Evolutionary conservation across 108 stramenopile species (phyloP).

Genomic region (Nitzschia sp.): DNA sequence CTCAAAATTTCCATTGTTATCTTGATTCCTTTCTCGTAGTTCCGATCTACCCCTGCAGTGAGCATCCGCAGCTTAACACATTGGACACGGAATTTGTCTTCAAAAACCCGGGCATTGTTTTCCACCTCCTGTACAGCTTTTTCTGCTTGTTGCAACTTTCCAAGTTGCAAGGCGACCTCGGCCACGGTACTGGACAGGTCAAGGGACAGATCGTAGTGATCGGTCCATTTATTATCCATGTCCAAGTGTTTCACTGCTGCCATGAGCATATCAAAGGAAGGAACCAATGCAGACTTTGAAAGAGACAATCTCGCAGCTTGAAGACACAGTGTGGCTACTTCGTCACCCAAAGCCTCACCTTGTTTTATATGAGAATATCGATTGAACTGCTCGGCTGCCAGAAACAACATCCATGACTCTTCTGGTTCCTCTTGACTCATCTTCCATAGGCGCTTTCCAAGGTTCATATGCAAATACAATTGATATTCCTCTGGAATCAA

Average conservation of each 20-base stretch:
- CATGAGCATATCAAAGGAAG: slow-evolving; percentile 36
- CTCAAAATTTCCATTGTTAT: slow-evolving; percentile 20
- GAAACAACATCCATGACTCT: slow-evolving; percentile 37
- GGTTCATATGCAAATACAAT: slow-evolving; percentile 15
- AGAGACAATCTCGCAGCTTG: slow-evolving; percentile 41
- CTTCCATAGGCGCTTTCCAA: slow-evolving; percentile 35
- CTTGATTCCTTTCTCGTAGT: slow-evolving; percentile 24
- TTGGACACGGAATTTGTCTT: slow-evolving; percentile 42
- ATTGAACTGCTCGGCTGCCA: slow-evolving; percentile 46
- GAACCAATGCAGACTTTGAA: slow-evolving; percentile 36
- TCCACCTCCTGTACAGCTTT: slow-evolving; percentile 18
- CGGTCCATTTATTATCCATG: slow-evolving; percentile 20
- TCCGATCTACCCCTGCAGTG: slow-evolving; percentile 19
- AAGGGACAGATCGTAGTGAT: slow-evolving; percentile 36
- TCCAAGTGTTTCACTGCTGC: slow-evolving; percentile 25
- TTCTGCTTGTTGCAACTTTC: slow-evolving; percentile 17
- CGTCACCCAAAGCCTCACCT: slow-evolving; percentile 9
- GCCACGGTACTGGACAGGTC: slow-evolving; percentile 30
- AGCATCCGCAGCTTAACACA: slow-evolving; percentile 8
- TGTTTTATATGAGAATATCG: slow-evolving; percentile 7
- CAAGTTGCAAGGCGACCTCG: slow-evolving; percentile 17
- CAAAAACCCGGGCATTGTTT: slow-evolving; percentile 23
- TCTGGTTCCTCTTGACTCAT: slow-evolving; percentile 12
- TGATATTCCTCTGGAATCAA: slow-evolving; percentile 16
- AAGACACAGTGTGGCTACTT: slow-evolving; percentile 30